Conservation (phyloP, 371 early-diverging fungal genomes). For the Blastocladiella emersonii region DNA sequence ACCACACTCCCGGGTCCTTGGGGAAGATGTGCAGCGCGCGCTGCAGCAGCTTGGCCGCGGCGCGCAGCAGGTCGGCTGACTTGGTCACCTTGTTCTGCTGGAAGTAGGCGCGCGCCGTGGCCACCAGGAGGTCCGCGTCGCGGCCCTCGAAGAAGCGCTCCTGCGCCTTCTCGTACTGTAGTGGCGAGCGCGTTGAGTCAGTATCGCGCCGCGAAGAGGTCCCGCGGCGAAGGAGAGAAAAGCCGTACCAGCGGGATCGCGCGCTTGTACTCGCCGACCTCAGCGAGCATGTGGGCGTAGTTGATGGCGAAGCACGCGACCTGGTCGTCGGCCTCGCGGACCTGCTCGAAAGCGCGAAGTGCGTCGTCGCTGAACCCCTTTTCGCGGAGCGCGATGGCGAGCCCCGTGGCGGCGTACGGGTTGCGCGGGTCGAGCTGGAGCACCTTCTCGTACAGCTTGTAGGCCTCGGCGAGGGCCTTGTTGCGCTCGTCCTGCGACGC, state of each 20-base stretch:
- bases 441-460: constrained; percentile 69
- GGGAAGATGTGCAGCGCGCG: constrained; percentile 23
- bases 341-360: constrained; percentile 55
- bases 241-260: constrained; percentile 38
- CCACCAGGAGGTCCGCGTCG: constrained; percentile 35
- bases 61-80: constrained; percentile 22
- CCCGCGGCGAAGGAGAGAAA: neutral
- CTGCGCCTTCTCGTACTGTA: constrained; percentile 46
- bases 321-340: constrained; percentile 36
- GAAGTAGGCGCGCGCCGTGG: constrained; percentile 58
- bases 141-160: constrained; percentile 34
- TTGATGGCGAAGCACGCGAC: constrained; percentile 53
- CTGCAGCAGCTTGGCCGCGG: constrained; percentile 4
- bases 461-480: constrained; percentile 48
- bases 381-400: constrained; percentile 66
- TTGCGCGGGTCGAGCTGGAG: constrained; percentile 54
- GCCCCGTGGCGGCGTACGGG: constrained; percentile 60
- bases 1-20: constrained; percentile 45
- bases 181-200: neutral
- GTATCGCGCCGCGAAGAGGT: neutral
- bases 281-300: constrained; percentile 60
- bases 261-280: constrained; percentile 49
- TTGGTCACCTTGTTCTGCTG: constrained; percentile 58
- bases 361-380: constrained; percentile 51
- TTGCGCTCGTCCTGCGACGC: neutral